These are phyloP conservation scores for Hymenoscyphus linearis DNA, from an alignment of 2,329 filamentous ascomycete genomes.

Conservation along the genomic window DNA sequence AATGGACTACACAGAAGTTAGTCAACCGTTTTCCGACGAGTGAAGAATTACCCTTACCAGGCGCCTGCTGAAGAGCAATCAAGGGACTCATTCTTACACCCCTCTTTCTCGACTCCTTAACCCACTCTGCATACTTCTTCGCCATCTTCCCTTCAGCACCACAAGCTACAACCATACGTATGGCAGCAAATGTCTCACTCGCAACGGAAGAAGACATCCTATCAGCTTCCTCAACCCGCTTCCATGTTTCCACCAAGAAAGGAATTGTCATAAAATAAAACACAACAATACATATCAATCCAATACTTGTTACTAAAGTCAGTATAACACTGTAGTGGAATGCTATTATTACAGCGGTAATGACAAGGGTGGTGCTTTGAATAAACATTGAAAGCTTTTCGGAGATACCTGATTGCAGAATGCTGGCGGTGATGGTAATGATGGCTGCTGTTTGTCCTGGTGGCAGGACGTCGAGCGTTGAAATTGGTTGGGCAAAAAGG, in stretches of 20 bases:
- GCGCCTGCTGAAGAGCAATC: slow-evolving; percentile 46
- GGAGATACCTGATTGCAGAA: slow-evolving; percentile 56
- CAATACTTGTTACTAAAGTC: slow-evolving; percentile 51
- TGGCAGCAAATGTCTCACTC: slow-evolving; percentile 51
- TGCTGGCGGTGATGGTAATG: slow-evolving; percentile 61
- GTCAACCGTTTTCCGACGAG: neutral
- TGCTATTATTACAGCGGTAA: slow-evolving; percentile 47
- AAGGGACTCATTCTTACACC: slow-evolving; percentile 41
- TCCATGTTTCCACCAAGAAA: slow-evolving; percentile 47
- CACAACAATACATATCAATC: slow-evolving; percentile 49
- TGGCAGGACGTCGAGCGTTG: slow-evolving; percentile 62
- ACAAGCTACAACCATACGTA: slow-evolving; percentile 56
- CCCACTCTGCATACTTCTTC: slow-evolving; percentile 47
- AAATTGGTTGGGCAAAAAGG: slow-evolving; percentile 59
- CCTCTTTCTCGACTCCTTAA: slow-evolving; percentile 44
- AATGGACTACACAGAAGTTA: slow-evolving; percentile 28
- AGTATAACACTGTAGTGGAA: slow-evolving; percentile 53
- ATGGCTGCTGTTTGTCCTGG: slow-evolving; percentile 56
- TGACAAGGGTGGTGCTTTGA: slow-evolving; percentile 49
- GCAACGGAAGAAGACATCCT: slow-evolving; percentile 50
- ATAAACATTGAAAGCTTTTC: slow-evolving; percentile 55
- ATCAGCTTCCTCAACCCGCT: slow-evolving; percentile 41
- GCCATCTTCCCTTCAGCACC: slow-evolving; percentile 51
- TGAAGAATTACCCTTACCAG: slow-evolving; percentile 24
- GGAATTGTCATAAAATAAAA: slow-evolving; percentile 44